Conservation (phyloP, 768 basidiomycete genomes). For the Amanita polypyramis region DNA sequence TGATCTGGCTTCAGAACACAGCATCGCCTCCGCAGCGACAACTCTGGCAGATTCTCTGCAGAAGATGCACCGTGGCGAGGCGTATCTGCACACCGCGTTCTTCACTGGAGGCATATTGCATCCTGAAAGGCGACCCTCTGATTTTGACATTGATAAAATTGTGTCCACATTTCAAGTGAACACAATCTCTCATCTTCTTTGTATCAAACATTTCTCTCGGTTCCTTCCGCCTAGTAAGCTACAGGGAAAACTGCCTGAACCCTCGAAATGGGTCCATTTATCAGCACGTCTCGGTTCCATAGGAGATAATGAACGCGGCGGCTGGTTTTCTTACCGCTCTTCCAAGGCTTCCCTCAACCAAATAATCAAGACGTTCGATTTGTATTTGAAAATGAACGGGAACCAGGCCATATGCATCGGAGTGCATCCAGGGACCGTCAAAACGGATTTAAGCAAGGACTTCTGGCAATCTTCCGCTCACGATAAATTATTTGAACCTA, state of each 20-base stretch:
- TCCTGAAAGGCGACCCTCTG: conserved; percentile 42
- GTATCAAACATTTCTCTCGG: conserved; percentile 51
- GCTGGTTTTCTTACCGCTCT: conserved; percentile 54
- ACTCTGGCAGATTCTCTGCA: conserved; percentile 25
- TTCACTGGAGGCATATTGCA: conserved; percentile 44
- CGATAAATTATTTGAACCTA: conserved; percentile 36
- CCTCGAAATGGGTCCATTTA: conserved; percentile 50
- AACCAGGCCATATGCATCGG: conserved; percentile 41
- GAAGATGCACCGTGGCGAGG: conserved; percentile 14
- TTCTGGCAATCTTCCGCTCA: conserved; percentile 35
- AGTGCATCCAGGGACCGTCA: conserved; percentile 51
- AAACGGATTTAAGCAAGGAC: conserved; percentile 45
- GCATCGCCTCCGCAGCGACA: conserved; percentile 37
- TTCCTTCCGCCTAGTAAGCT: conserved; percentile 35
- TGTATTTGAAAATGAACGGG: conserved; percentile 37
- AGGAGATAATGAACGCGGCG: conserved; percentile 44
- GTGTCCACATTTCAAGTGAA: conserved; percentile 43
- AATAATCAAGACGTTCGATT: conserved; percentile 49
- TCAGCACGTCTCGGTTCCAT: conserved; percentile 51
- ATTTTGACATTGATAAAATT: conserved; percentile 32
- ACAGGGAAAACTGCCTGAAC: conserved; percentile 15
- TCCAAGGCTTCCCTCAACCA: conserved; percentile 58
- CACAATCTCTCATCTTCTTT: conserved; percentile 46
- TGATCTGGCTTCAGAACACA: conserved; percentile 40
- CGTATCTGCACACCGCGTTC: conserved; percentile 44